phyloP scores from a whole-genome alignment of 768 basidiomycete genomes.

The Glaciozyma martinii region DNA sequence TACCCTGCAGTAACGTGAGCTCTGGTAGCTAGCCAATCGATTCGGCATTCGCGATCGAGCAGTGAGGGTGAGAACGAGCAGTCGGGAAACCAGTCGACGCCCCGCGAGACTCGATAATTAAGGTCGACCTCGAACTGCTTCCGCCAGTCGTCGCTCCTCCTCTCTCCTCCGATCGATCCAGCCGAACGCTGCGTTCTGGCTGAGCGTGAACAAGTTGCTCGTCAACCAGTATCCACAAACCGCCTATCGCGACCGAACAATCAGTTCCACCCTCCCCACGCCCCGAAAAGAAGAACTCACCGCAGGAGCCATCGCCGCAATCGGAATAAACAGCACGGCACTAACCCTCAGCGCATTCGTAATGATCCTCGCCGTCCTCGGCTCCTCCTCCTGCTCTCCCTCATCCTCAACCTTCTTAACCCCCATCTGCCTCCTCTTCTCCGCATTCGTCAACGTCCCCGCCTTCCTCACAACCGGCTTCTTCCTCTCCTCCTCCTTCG shows the following conservation, averaged over 20 bases:
- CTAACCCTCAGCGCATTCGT: conserved; percentile 36
- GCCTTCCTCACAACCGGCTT: background rate
- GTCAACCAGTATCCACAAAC: conserved; percentile 41
- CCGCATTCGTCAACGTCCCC: conserved; percentile 1
- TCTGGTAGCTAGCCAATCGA: too few species aligned
- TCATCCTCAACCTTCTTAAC: background rate
- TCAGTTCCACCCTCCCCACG: conserved; percentile 37
- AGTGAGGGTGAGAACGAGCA: too few species aligned
- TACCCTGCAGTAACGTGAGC: too few species aligned
- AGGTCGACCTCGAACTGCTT: too few species aligned
- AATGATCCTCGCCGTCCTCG: conserved; percentile 13
- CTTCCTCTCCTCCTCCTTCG: background rate
- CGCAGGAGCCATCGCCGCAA: conserved; percentile 39
- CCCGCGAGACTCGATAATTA: too few species aligned
- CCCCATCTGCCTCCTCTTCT: conserved; percentile 11
- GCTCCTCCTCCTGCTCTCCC: conserved; percentile 4
- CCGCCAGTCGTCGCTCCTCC: background rate
- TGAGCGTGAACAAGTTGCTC: conserved; percentile 38
- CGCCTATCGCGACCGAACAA: conserved; percentile 32
- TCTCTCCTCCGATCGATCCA: conserved; percentile 16
- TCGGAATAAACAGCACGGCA: conserved; percentile 38
- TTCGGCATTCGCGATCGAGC: too few species aligned
- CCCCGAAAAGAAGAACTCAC: conserved; percentile 32
- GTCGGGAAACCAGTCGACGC: too few species aligned
- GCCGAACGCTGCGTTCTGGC: conserved; percentile 36